These are phyloP conservation scores for Tuber magnatum DNA, from an alignment of 495 filamentous ascomycete species.

Conservation along the genomic window DNA sequence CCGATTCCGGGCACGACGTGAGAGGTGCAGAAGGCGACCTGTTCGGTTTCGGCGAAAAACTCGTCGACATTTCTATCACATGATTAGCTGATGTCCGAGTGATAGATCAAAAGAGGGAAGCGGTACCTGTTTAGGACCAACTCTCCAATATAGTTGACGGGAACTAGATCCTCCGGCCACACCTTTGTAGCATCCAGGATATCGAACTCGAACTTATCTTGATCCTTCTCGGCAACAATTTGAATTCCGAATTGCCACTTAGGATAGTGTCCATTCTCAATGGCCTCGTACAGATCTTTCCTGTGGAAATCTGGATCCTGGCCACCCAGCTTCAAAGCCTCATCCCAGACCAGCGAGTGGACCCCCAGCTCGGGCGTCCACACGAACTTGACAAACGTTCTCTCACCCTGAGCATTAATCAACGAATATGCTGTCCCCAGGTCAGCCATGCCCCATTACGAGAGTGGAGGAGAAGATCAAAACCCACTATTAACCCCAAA, in stretches of 20 bases:
- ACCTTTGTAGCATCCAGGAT: slow-evolving; percentile 87
- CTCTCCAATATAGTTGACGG: slow-evolving; percentile 72
- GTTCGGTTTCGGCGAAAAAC: slow-evolving; percentile 79
- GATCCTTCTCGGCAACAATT: slow-evolving; percentile 59
- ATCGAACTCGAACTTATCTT: slow-evolving; percentile 83
- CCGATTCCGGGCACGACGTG: slow-evolving; percentile 84
- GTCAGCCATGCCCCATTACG: neutral
- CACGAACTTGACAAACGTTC: slow-evolving; percentile 75
- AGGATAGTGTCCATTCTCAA: slow-evolving; percentile 62
- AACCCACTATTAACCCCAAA: slow-evolving; percentile 69
- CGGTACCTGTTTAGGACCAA: slow-evolving; percentile 51
- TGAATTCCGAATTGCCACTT: slow-evolving; percentile 84
- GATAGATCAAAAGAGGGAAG: neutral
- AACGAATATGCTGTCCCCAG: slow-evolving; percentile 54
- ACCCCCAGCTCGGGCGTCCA: slow-evolving; percentile 72
- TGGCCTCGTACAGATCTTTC: slow-evolving; percentile 75
- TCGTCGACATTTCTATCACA: slow-evolving; percentile 72
- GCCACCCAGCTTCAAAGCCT: slow-evolving; percentile 71
- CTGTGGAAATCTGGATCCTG: slow-evolving; percentile 86
- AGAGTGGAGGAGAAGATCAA: neutral
- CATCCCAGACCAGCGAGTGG: slow-evolving; percentile 81
- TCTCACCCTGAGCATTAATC: slow-evolving; percentile 61
- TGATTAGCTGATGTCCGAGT: neutral
- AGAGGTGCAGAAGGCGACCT: slow-evolving; percentile 75
- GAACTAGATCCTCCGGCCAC: slow-evolving; percentile 79